Percentiles rank a stretch among this genome's conserved stretches.
Conservation (phyloP, 148 eudicot genomes). For the Camellia sinensis region DNA sequence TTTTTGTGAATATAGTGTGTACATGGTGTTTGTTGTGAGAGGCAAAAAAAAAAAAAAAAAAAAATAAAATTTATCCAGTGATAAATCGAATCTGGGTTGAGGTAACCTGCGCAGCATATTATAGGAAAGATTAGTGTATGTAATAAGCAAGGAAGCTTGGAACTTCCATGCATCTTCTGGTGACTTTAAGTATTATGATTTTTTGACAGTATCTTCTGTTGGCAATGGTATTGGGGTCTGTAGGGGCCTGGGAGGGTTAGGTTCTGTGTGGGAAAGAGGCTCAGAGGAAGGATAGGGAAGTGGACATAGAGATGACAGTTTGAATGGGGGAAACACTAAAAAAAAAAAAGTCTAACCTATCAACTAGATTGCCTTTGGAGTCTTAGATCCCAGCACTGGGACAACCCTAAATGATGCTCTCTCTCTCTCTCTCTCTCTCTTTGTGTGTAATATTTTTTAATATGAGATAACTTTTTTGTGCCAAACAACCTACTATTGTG, state of each 20-base stretch:
- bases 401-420: conserved; percentile 9
- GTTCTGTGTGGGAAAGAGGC: conserved; percentile 12
- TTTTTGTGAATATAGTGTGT: no score
- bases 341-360: conserved; percentile 17
- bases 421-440: no score
- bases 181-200: conserved; percentile 16
- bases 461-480: neutral
- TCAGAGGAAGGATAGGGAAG: neutral
- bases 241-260: conserved; percentile 21
- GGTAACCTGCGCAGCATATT: no score
- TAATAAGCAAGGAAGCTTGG: neutral
- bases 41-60: no score
- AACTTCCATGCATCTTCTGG: neutral
- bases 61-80: no score
- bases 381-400: conserved; percentile 29
- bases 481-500: conserved; percentile 7
- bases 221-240: neutral
- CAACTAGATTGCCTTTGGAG: conserved; percentile 24
- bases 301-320: conserved; percentile 27
- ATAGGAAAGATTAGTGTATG: no score
- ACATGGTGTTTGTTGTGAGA: no score
- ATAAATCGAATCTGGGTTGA: no score
- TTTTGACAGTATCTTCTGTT: neutral
- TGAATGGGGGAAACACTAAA: conserved; percentile 27
- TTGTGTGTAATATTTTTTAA: neutral